These are phyloP conservation scores for Aspergillus saccharolyticus DNA, from an alignment of 495 filamentous ascomycete genomes.

Conservation along the genomic window DNA sequence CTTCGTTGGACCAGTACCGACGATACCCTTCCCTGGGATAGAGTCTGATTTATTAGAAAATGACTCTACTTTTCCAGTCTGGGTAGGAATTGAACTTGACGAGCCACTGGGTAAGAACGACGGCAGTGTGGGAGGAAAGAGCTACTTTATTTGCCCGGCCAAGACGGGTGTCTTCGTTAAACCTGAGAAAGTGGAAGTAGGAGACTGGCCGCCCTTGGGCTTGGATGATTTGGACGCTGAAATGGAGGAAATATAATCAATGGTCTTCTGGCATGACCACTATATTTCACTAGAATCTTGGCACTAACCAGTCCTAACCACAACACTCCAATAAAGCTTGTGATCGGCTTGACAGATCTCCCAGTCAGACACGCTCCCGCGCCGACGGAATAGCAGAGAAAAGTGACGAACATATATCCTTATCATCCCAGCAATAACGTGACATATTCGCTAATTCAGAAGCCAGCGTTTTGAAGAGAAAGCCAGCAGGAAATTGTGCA, in stretches of 20 bases:
- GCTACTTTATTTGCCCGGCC: slow-evolving; percentile 67
- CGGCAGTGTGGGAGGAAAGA: slow-evolving; percentile 68
- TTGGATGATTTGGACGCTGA: slow-evolving; percentile 64
- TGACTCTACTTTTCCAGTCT: slow-evolving; percentile 52
- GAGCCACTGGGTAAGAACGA: slow-evolving; percentile 90
- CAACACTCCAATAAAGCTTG: not conserved
- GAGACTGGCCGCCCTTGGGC: slow-evolving; percentile 67
- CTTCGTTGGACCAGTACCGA: slow-evolving; percentile 75
- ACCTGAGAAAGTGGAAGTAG: slow-evolving; percentile 83
- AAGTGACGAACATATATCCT: not conserved
- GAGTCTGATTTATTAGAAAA: slow-evolving; percentile 14
- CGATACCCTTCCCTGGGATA: slow-evolving; percentile 61
- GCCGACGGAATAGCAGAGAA: not conserved
- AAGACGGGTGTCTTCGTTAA: slow-evolving; percentile 85
- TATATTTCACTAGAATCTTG: not conserved
- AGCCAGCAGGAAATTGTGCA: not conserved
- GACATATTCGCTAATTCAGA: slow-evolving; percentile 1
- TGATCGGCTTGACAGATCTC: not conserved
- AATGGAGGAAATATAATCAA: slow-evolving; percentile 74
- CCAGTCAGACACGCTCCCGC: too few relatives aligned
- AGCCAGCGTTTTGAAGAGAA: not conserved
- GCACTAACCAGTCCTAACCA: not conserved
- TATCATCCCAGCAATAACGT: slow-evolving; percentile 2
- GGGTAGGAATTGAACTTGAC: slow-evolving; percentile 82
- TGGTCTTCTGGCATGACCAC: not conserved